These are phyloP conservation scores for Xylaria arbuscula DNA, from an alignment of 2,329 filamentous ascomycete genomes.

Conservation along the genomic window DNA sequence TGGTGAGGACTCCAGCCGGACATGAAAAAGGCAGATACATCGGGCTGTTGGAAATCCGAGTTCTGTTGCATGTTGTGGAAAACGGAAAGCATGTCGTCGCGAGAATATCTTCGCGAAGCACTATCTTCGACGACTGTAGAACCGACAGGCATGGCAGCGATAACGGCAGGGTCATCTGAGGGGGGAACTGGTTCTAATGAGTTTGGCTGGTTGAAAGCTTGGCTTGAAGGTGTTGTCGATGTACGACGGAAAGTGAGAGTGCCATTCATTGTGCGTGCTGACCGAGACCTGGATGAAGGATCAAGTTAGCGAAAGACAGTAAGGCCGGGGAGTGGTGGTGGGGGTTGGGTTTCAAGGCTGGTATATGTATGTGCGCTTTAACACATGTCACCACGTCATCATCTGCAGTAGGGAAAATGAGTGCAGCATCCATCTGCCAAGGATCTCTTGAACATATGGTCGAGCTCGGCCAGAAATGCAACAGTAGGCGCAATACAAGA, in stretches of 20 bases:
- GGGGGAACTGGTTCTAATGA: constrained; percentile 43
- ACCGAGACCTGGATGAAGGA: constrained; percentile 62
- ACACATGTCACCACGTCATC: constrained; percentile 7
- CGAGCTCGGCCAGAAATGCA: not conserved
- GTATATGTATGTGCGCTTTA: constrained; percentile 21
- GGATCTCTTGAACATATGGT: constrained; percentile 5
- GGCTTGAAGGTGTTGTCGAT: constrained; percentile 64
- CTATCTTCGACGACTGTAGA: constrained; percentile 59
- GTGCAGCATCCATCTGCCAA: not conserved
- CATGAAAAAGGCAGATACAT: constrained; percentile 75
- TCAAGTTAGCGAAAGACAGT: constrained; percentile 19
- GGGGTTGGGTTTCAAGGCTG: not conserved
- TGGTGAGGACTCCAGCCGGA: constrained; percentile 82
- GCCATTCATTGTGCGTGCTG: constrained; percentile 68
- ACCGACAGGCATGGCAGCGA: constrained; percentile 68
- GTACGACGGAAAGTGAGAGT: constrained; percentile 73
- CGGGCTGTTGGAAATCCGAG: constrained; percentile 62
- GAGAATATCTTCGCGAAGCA: constrained; percentile 74
- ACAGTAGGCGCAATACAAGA: not conserved
- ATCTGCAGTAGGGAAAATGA: constrained; percentile 22
- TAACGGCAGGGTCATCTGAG: constrained; percentile 60
- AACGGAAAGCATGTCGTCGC: constrained; percentile 81
- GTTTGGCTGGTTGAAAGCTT: constrained; percentile 56
- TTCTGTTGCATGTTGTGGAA: constrained; percentile 62
- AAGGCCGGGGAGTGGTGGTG: not conserved